Base-by-base conservation (phyloP, 2,329 filamentous ascomycete genomes). In the Penicillium sp. region DNA sequence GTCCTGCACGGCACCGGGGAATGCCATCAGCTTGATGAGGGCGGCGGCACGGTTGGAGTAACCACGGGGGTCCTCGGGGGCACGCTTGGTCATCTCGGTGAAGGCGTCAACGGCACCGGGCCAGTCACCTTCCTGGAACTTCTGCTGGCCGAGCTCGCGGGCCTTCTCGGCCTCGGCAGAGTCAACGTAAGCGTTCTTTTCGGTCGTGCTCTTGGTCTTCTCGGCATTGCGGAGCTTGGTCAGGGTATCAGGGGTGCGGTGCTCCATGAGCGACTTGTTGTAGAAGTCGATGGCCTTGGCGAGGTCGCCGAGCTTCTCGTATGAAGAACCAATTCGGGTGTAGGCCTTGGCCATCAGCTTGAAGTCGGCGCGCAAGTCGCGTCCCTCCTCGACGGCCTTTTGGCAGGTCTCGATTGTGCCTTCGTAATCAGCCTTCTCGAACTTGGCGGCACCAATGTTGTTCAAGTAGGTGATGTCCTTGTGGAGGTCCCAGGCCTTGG, bases 401-500 rank as follows among this genome's bases (percentile, higher is more conserved):
- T 90, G 87, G 79, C 94, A 99, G 17, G 88, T 81, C 68, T 96
- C 90, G 63, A 99, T 92, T 65, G 89, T 88, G 57, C 88, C 89
- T 70, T 96, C 85, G 75, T 90, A 96, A 73, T 97, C 94, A 57
- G 92, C 93, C 82, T 97, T 97, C 77, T 99, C 94, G 68, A 93
- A 97, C 70, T 96, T 86, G 59, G 93, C 94, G 4, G 94, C 94
- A 59, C 92, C 91, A 33, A 96, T 84, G 78, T 99, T 99, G 81
- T 96, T 99, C 59, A 97, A 83, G 78, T 99, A 99, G 17, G 93
- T 94, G 70, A 99, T 96, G 70, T 99, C 94, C 82, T 97, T 94
- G 85, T 91, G 83, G 39, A 90, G 77, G 59, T 96, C 93, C 94
- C 94, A 99, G 0, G 94, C 94, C 76, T 96, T 96, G 74, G 77